Evolutionary conservation across 108 stramenopile genomes (phyloP).

Genomic region (Stephanodiscus triporus): DNA sequence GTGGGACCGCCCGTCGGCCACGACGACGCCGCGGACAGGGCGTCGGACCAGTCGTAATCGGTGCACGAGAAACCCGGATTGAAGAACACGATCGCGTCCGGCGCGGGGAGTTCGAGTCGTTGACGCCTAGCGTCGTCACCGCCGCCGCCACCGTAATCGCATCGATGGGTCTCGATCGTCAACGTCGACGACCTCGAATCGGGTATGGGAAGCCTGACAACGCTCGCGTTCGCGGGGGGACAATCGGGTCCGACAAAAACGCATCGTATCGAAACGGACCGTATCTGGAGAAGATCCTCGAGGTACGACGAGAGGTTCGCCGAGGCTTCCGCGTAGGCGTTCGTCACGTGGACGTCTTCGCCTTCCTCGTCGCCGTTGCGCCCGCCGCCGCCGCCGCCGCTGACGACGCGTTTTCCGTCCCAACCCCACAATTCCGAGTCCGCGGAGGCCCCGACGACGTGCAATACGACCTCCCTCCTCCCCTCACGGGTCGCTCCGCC

Average conservation of each 20-base stretch:
- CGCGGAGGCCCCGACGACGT: constrained; percentile 78
- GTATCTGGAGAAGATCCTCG: constrained; percentile 32
- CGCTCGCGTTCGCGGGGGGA: constrained; percentile 35
- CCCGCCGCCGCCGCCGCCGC: constrained; percentile 6
- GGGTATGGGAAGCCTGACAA: constrained; percentile 34
- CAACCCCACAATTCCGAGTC: constrained; percentile 86
- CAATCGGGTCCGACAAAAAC: constrained; percentile 82
- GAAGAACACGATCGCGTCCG: constrained; percentile 85
- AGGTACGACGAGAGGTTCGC: constrained; percentile 56
- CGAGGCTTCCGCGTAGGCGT: constrained; percentile 85
- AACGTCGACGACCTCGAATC: constrained; percentile 30
- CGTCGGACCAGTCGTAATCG: constrained; percentile 81
- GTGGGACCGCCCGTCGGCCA: constrained; percentile 27
- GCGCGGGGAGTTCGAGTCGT: constrained; percentile 38
- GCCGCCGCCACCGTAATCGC: constrained; percentile 29
- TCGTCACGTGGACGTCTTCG: constrained; percentile 29
- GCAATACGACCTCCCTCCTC: constrained; percentile 56
- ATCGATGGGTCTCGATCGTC: constrained; percentile 44
- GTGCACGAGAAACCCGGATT: constrained; percentile 91
- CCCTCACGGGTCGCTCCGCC: neutral
- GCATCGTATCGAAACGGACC: constrained; percentile 51
- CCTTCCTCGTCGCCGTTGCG: constrained; percentile 12
- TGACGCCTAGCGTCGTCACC: too few relatives aligned
- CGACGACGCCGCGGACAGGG: constrained; percentile 40
- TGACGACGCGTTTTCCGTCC: constrained; percentile 31